A percentile compares a stretch with the other conserved stretches of the same genome.
Conservation (phyloP, 176 grass and related monocot species). For the Elaeis guineensis region DNA sequence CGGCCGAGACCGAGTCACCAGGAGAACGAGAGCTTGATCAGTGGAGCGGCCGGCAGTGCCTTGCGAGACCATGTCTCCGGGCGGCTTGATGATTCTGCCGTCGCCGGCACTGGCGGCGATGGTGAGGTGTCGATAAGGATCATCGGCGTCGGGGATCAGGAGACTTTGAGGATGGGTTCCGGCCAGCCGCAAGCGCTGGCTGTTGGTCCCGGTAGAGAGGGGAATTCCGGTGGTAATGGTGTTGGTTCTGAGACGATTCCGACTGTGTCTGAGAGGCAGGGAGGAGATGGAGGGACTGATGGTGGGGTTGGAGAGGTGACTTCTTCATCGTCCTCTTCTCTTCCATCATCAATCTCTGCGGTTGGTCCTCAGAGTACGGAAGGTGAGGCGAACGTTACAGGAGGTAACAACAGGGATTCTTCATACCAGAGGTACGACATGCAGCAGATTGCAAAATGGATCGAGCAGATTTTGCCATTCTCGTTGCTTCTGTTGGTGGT, state of each 20-base stretch:
- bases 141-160: conserved; percentile 51
- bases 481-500: conserved; percentile 92
- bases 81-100: conserved; percentile 12
- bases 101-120: conserved; percentile 16
- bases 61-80: not conserved
- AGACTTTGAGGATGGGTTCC: conserved; percentile 25
- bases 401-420: conserved; percentile 46
- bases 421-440: conserved; percentile 87
- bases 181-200: conserved; percentile 21
- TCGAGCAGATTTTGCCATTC: conserved; percentile 94
- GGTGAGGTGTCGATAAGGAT: conserved; percentile 94
- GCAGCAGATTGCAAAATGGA: conserved; percentile 86
- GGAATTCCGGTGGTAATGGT: conserved; percentile 7
- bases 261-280: conserved; percentile 6
- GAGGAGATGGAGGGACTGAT: conserved; percentile 34
- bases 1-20: conserved; percentile 31
- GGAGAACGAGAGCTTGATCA: conserved; percentile 19
- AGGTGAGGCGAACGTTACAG: not conserved
- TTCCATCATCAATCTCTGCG: not conserved
- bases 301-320: conserved; percentile 7
- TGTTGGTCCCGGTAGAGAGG: conserved; percentile 30
- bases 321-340: conserved; percentile 3
- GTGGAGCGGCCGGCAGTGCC: not conserved
- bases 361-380: conserved; percentile 2
- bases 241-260: not conserved